These are phyloP conservation scores for Clathrus columnatus DNA, from an alignment of 768 basidiomycete genomes.

Conservation along the genomic window DNA sequence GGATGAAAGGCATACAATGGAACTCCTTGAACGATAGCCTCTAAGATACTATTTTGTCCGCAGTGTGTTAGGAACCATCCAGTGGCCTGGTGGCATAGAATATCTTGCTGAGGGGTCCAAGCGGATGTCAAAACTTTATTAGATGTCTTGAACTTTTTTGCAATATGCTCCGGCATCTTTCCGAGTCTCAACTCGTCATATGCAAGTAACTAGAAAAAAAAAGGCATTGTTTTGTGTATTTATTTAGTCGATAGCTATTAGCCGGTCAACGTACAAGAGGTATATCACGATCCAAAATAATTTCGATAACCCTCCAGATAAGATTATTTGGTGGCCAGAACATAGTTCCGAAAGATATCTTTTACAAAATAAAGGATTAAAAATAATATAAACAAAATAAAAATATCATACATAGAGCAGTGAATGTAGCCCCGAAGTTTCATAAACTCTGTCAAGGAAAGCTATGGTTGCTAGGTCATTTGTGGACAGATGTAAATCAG, in stretches of 20 bases:
- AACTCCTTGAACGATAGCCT: constrained; percentile 17
- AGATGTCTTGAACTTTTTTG: constrained; percentile 12
- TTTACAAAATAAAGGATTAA: neutral
- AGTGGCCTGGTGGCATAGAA: constrained; percentile 19
- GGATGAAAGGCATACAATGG: constrained; percentile 14
- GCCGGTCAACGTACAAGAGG: constrained; percentile 17
- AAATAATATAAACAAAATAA: neutral
- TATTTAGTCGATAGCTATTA: no score
- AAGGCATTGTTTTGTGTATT: no score
- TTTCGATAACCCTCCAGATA: constrained; percentile 15
- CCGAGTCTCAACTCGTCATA: no score
- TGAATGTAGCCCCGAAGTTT: constrained; percentile 12
- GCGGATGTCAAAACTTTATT: constrained; percentile 16
- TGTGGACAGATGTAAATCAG: no score
- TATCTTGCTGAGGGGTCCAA: constrained; percentile 21
- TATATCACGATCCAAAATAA: constrained; percentile 15
- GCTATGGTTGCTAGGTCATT: constrained; percentile 8
- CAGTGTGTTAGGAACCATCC: constrained; percentile 22
- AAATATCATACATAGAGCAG: constrained; percentile 16
- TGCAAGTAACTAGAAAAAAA: no score
- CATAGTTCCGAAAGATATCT: constrained; percentile 20
- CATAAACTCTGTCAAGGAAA: neutral
- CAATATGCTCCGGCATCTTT: neutral
- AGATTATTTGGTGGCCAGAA: constrained; percentile 16
- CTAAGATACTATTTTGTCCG: constrained; percentile 20